Evolutionary conservation across 139 green algal genomes (phyloP).

Genomic region (Chlorella ohadii): DNA sequence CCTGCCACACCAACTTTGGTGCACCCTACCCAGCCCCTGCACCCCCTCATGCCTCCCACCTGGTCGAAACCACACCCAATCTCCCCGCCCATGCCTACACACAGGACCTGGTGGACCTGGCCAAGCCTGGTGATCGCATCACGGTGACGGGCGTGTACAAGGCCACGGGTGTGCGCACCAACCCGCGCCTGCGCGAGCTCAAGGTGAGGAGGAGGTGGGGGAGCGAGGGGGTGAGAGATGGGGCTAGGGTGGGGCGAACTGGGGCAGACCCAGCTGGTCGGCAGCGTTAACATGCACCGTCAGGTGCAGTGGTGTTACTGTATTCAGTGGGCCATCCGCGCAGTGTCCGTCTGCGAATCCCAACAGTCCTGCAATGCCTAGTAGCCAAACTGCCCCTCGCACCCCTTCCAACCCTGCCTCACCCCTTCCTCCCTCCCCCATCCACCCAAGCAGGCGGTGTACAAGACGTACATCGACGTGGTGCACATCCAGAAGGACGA

Average conservation of each 20-base stretch:
- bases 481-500: slow-evolving; percentile 89
- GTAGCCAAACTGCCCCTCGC: background rate
- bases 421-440: background rate
- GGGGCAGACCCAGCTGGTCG: too few relatives aligned
- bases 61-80: too few relatives aligned
- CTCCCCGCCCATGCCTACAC: slow-evolving; percentile 33
- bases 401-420: background rate
- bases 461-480: slow-evolving; percentile 90
- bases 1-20: too few relatives aligned
- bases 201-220: slow-evolving; percentile 21
- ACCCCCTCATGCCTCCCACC: too few relatives aligned
- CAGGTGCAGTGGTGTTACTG: too few relatives aligned
- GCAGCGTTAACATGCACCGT: too few relatives aligned
- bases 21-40: too few relatives aligned
- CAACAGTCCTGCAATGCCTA: too few relatives aligned
- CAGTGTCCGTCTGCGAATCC: too few relatives aligned
- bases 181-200: slow-evolving; percentile 78
- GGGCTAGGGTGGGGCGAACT: too few relatives aligned
- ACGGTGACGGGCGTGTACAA: slow-evolving; percentile 87
- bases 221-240: background rate
- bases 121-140: slow-evolving; percentile 86
- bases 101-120: slow-evolving; percentile 86
- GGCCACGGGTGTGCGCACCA: slow-evolving; percentile 85
- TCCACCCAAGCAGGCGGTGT: slow-evolving; percentile 39
- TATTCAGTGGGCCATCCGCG: too few relatives aligned